Base-by-base conservation (phyloP, 148 eudicot genomes). In the Linanthus parryae region DNA sequence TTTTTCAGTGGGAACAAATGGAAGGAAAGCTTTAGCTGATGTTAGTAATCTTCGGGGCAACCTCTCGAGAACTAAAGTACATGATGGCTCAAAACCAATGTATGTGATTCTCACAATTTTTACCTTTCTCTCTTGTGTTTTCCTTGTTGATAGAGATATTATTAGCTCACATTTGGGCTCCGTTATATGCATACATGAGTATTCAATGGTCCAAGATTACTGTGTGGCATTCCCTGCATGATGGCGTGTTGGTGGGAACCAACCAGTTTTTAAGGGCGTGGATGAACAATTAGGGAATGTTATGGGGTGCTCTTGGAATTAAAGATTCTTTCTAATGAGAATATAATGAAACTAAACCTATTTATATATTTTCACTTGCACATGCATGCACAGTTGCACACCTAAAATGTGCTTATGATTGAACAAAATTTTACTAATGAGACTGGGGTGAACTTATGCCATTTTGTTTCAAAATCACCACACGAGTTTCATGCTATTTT, bases 1-100 rank as follows among this genome's bases (percentile, higher is more conserved):
- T 45, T 17, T 22, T 62, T 39, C 66, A 77, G 86, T 52, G 14
- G 65, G 49, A 60, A 28, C 35, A 19, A 74, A 63, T 40, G 62
- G 72, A 65, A 74, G 95, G 59, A 86, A 69, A 62, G 95, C 66
- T 25, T 58, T 86, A 57, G 86, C 80, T 7, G 95, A 86, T 77
- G 84, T 86, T 33, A 80, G 90, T 75, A 86, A 86, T 68, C 48
- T 58, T 48, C 60, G 52, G 46, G 49, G 67, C 48, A 65, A 27
- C 45, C 31, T 73, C 19, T 54, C 62, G 7, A 63, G 50, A 51
- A 43, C 54, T 62, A 72, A 67, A 28, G 57, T 51, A 34, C 64
- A 54, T 30, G 57, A 57, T 51, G 73, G 64, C 57, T 52, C 62
- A 25, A 74, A 64, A 71, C 54, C 56, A 61, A 45, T 34, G 68